Percentiles rank a stretch among this genome's conserved stretches.
Evolutionary conservation across 495 filamentous ascomycete species (phyloP).

Genomic region (Cairneyella variabilis): DNA sequence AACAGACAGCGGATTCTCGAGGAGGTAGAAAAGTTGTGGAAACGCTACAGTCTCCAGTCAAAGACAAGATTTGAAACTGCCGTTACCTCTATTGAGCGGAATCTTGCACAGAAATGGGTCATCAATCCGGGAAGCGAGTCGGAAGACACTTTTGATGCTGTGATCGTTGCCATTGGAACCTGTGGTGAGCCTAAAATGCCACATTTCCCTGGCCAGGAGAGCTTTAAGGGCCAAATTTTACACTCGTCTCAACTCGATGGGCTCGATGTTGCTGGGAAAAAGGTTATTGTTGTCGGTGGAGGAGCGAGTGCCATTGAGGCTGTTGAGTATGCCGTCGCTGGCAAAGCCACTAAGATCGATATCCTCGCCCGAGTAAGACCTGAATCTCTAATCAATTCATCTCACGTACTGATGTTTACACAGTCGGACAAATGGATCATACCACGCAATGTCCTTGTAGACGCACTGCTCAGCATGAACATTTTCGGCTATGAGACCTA

Average conservation of each 20-base stretch:
- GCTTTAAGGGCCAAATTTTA: not conserved
- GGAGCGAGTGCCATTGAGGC: not conserved
- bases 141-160: no score
- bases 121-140: no score
- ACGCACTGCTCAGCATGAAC: no score
- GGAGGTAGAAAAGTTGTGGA: no score
- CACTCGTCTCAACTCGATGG: not conserved
- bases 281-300: not conserved
- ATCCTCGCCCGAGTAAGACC: not conserved
- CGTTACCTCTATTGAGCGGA: no score
- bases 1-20: no score
- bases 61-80: no score
- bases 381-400: not conserved
- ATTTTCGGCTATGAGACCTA: no score
- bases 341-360: not conserved
- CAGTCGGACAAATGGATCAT: no score
- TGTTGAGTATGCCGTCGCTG: not conserved
- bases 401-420: not conserved
- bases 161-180: not conserved
- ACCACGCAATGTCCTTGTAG: no score
- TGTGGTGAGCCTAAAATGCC: conserved; percentile 2
- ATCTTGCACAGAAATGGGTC: no score
- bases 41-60: no score
- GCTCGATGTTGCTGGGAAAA: not conserved
- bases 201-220: not conserved